Percentiles rank a stretch among this genome's conserved stretches.
These are phyloP conservation scores for Triticum urartu DNA, from an alignment of 176 grass and related monocot genomes.

Conservation along the genomic window DNA sequence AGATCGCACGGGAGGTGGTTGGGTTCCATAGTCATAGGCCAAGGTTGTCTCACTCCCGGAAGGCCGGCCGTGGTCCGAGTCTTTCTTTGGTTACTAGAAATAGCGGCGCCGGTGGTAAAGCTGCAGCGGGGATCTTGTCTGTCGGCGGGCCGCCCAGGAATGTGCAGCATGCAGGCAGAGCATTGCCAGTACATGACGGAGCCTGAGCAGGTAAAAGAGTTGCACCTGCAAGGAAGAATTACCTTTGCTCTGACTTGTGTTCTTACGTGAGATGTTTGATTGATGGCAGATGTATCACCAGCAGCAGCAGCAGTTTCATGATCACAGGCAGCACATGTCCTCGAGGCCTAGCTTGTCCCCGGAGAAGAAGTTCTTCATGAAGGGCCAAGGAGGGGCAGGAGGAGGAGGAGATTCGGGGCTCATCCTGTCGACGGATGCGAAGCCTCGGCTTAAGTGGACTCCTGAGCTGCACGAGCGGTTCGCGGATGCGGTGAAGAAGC, in stretches of 20 bases:
- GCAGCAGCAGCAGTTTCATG: slow-evolving; percentile 42
- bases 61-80: slow-evolving; percentile 30
- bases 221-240: background rate
- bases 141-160: slow-evolving; percentile 35
- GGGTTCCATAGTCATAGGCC: slow-evolving; percentile 43
- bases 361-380: slow-evolving; percentile 56
- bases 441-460: slow-evolving; percentile 94
- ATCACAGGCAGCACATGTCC: slow-evolving; percentile 54
- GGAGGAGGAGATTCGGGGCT: slow-evolving; percentile 71
- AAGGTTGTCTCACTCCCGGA: slow-evolving; percentile 43
- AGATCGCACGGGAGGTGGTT: slow-evolving; percentile 11
- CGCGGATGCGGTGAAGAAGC: slow-evolving; percentile 65
- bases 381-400: slow-evolving; percentile 29
- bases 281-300: slow-evolving; percentile 82
- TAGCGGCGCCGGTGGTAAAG: slow-evolving; percentile 40
- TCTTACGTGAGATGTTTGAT: slow-evolving; percentile 31
- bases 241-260: background rate
- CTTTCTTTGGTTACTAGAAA: slow-evolving; percentile 51
- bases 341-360: slow-evolving; percentile 47
- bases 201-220: slow-evolving; percentile 21
- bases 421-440: slow-evolving; percentile 86
- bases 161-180: slow-evolving; percentile 43
- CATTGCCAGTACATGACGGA: slow-evolving; percentile 40
- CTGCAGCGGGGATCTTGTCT: slow-evolving; percentile 28
- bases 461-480: slow-evolving; percentile 86